Evolutionary conservation across 371 early-diverging fungal species (phyloP), one percentile per base, ranked within the genome.

Genomic region (Chytridiales sp.): DNA sequence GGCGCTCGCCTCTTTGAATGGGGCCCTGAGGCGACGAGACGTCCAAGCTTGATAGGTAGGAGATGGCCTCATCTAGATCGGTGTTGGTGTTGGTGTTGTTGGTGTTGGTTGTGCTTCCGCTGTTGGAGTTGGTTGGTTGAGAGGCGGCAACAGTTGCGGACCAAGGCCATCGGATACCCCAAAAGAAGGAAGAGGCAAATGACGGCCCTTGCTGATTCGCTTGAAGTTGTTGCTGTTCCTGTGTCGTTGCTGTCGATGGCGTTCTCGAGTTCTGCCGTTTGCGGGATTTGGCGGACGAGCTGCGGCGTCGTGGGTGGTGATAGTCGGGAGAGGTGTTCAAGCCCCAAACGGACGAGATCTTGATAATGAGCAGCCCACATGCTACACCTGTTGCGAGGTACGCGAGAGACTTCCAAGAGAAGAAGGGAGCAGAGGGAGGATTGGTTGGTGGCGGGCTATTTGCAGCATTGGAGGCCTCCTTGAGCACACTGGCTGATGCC

Each of bases 361-460:
- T 36, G 29, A 59, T 49, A 26, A 59, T 34, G 9, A 59, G 39
- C 4, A 59, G 24, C 4, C 59, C 59, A 26, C 59, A 59, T 8
- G 59, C 59, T 5, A 59, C 49, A 3, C 59, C 59, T 13, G 59
- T 31, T 6, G 59, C 59, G 9, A 59, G 59, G 40, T 59, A 59
- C 22, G 59, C 59, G 11, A 59, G 31, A 6, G 59, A 9, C 9
- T 22, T 9, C 46, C 9, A 24, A 22, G 9, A 13, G 13, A 46
- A 22, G 21, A 46, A 46, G 21, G 46, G n/a, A n/a, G n/a, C n/a
- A n/a, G n/a, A n/a, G n/a, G n/a, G n/a, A n/a, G n/a, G n/a, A n/a
- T n/a, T n/a, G n/a, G n/a, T n/a, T n/a, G n/a, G n/a, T n/a, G n/a
- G n/a, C n/a, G n/a, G n/a, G n/a, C n/a, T n/a, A n/a, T n/a, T n/a